These are phyloP conservation scores for Aspergillus cristatus DNA, from an alignment of 495 filamentous ascomycete species.

Conservation along the genomic window DNA sequence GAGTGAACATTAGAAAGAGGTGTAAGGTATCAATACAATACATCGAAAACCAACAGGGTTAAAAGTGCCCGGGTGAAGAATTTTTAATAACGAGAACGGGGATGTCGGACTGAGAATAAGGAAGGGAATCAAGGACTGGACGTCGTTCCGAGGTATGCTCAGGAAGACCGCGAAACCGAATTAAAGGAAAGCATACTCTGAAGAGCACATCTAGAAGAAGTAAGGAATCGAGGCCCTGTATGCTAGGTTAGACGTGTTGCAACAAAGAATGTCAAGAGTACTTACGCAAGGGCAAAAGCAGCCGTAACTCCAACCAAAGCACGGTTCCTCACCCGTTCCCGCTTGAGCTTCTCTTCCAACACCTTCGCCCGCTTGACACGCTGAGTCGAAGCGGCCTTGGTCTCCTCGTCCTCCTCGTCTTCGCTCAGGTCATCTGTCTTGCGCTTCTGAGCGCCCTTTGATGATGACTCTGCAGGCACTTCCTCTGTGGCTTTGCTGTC, in stretches of 20 bases:
- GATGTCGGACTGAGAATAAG: too few relatives aligned
- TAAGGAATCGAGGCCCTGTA: conserved; percentile 38
- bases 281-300: conserved; percentile 82
- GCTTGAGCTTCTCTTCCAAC: conserved; percentile 64
- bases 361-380: conserved; percentile 67
- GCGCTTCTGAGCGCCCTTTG: conserved; percentile 56
- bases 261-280: conserved; percentile 10
- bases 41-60: conserved; percentile 12
- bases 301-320: conserved; percentile 77
- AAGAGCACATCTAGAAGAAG: conserved; percentile 25
- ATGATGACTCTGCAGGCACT: conserved; percentile 17
- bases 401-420: conserved; percentile 46
- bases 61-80: too few relatives aligned
- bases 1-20: conserved; percentile 10
- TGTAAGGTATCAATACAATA: conserved; percentile 12
- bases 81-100: too few relatives aligned
- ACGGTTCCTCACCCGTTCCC: conserved; percentile 72
- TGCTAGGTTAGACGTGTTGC: conserved; percentile 10
- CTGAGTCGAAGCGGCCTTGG: conserved; percentile 34
- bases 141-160: too few relatives aligned
- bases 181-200: too few relatives aligned
- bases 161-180: too few relatives aligned
- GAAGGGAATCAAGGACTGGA: too few relatives aligned
- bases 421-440: conserved; percentile 67
- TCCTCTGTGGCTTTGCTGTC: conserved; percentile 39